These are phyloP conservation scores for Flaveria linearis DNA, from an alignment of 129 eudicot genomes.

Conservation along the genomic window DNA sequence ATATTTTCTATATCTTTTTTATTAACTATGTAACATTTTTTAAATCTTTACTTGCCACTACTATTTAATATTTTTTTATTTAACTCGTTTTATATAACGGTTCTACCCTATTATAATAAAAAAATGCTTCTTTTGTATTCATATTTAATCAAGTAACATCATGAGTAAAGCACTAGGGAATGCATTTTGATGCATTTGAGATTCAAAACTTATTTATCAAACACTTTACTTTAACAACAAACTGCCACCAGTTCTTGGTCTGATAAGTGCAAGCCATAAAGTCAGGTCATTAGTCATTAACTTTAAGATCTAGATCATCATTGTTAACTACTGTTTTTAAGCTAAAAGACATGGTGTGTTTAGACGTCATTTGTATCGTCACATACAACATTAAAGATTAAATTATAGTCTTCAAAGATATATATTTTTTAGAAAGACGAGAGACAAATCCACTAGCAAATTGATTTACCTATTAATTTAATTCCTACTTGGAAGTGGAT, in stretches of 20 bases:
- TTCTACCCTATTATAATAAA: too few relatives aligned
- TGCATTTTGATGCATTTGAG: neutral
- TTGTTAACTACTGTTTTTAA: neutral
- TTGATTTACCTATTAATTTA: slow-evolving; percentile 23
- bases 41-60: too few relatives aligned
- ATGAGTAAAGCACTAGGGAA: neutral
- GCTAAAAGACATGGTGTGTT: slow-evolving; percentile 4
- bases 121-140: too few relatives aligned
- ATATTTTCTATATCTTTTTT: too few relatives aligned
- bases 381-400: slow-evolving; percentile 28
- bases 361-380: slow-evolving; percentile 37
- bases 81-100: too few relatives aligned
- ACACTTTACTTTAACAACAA: slow-evolving; percentile 15
- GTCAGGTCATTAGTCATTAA: slow-evolving; percentile 21
- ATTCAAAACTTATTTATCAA: slow-evolving; percentile 12
- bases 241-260: slow-evolving; percentile 35
- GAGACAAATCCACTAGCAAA: slow-evolving; percentile 8
- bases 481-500: slow-evolving; percentile 22
- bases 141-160: too few relatives aligned
- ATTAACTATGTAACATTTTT: too few relatives aligned
- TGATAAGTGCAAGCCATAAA: slow-evolving; percentile 32
- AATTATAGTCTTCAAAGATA: slow-evolving; percentile 22
- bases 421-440: neutral
- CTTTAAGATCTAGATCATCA: slow-evolving; percentile 7
- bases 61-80: too few relatives aligned